Percentiles rank a stretch among this genome's conserved stretches.
These are phyloP conservation scores for Sclerotiophoma versabilis DNA, from an alignment of 2,329 filamentous ascomycete species.

Conservation along the genomic window DNA sequence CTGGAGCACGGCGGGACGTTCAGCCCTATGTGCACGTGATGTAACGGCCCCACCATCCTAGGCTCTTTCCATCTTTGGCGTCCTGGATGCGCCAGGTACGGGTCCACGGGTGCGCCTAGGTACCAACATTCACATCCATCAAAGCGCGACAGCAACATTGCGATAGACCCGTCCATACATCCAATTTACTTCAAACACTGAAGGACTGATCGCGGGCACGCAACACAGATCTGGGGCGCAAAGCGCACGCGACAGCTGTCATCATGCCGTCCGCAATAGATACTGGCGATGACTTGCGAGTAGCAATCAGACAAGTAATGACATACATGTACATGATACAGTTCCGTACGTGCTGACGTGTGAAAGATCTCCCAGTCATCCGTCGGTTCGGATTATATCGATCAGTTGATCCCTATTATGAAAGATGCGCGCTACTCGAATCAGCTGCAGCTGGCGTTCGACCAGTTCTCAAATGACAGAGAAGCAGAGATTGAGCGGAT, in stretches of 20 bases:
- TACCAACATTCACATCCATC: constrained; percentile 22
- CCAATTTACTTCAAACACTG: background rate
- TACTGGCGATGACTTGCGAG: constrained; percentile 56
- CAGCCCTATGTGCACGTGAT: constrained; percentile 16
- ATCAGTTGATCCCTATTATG: constrained; percentile 92
- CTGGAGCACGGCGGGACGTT: constrained; percentile 4
- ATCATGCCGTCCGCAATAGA: constrained; percentile 50
- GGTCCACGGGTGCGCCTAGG: constrained; percentile 9
- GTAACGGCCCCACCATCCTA: background rate
- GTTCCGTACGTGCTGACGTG: constrained; percentile 11
- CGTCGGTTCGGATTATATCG: constrained; percentile 91
- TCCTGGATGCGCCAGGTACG: constrained; percentile 22
- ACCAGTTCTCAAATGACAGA: constrained; percentile 82
- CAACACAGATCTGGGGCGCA: background rate
- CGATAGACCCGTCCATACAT: background rate
- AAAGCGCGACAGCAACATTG: constrained; percentile 21
- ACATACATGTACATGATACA: background rate
- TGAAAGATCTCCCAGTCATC: constrained; percentile 87
- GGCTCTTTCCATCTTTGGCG: background rate
- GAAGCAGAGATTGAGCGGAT: constrained; percentile 93
- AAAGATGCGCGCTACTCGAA: constrained; percentile 85
- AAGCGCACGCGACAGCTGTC: constrained; percentile 19
- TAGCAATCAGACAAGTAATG: constrained; percentile 59
- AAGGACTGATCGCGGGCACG: background rate
- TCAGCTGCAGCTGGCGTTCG: constrained; percentile 78